Evolutionary conservation across 2,329 filamentous ascomycete species (phyloP).

Genomic region (Phoma herbarum): DNA sequence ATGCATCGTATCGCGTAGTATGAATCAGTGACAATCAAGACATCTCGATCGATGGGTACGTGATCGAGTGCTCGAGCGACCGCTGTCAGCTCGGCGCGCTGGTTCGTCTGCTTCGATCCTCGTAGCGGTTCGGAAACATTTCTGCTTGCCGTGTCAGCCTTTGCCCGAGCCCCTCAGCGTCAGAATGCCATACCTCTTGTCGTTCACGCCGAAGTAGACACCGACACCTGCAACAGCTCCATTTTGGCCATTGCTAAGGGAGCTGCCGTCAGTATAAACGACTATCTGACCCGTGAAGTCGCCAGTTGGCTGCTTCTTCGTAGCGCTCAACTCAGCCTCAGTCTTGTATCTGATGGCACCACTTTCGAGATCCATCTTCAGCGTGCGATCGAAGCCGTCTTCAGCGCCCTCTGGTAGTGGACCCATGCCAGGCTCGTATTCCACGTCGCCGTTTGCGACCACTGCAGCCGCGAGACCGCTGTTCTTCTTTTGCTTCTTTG

Average conservation of each 20-base stretch:
- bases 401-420: slow-evolving; percentile 64
- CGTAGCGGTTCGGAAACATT: slow-evolving; percentile 79
- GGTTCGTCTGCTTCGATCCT: slow-evolving; percentile 85
- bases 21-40: slow-evolving; percentile 88
- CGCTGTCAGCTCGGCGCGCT: slow-evolving; percentile 92
- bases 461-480: slow-evolving; percentile 27
- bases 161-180: not conserved
- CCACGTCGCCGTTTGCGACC: slow-evolving; percentile 26
- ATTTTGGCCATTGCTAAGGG: slow-evolving; percentile 65
- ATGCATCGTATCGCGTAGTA: slow-evolving; percentile 90
- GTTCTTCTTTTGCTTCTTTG: slow-evolving; percentile 52
- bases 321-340: slow-evolving; percentile 56
- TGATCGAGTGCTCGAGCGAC: slow-evolving; percentile 84
- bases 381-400: slow-evolving; percentile 69
- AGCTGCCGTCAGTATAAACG: slow-evolving; percentile 72
- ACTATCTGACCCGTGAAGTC: slow-evolving; percentile 60
- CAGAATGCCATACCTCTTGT: slow-evolving; percentile 58
- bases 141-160: slow-evolving; percentile 49
- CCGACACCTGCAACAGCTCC: slow-evolving; percentile 68
- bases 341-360: slow-evolving; percentile 66
- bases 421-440: slow-evolving; percentile 61
- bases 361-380: slow-evolving; percentile 63
- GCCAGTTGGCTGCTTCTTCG: slow-evolving; percentile 57
- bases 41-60: slow-evolving; percentile 70
- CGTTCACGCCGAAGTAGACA: slow-evolving; percentile 69